Evolutionary conservation across 2,329 filamentous ascomycete genomes (phyloP), one percentile per base, ranked within the genome.

Genomic region (Nemania sp.): DNA sequence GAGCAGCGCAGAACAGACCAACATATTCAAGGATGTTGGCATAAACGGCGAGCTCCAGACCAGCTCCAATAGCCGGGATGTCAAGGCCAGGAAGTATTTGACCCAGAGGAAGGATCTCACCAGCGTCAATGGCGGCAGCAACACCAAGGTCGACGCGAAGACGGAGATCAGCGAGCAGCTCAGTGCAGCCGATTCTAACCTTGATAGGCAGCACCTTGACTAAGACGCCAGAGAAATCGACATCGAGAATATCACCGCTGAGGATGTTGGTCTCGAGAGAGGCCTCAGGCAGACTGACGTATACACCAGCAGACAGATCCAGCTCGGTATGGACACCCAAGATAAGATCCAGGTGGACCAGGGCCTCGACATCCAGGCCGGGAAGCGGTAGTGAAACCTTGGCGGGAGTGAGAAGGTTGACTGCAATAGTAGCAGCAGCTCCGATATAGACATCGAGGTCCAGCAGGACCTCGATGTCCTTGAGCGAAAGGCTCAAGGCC

Each of bases 21-120:
- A 75, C 73, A 66, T 83, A 80, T 61, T 83, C 77, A n/a, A 80
- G 73, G 6, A 84, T 65, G 68, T 83, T 78, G 52, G 76, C 75
- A 64, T 73, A 82, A 37, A 82, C 68, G 37, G 71, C 72, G 12
- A 77, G 56, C 60, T 75, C 73, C 28, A 77, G 73, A 59, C 73
- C 75, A 19, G 77, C 71, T 34, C 72, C 71, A 54, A 73, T 58
- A 22, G 64, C 63, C 17, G 68, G 62, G 24, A 68, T 49, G 48
- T 64, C 39, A 7, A 66, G 56, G 8, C 61, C 61, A 8, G 56
- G 56, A 11, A 61, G 30, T 2, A 61, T 26, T 34, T 60, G 9
- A 19, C 43, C 49, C 45, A 70, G 63, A 23, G 66, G 64, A 3
- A 70, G 28, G 17, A 68, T 47, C 8, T 67, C 62, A 36, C 61